Percentiles rank a stretch among this genome's conserved stretches.
These are phyloP conservation scores for Penicillium thymicola DNA, from an alignment of 2,329 filamentous ascomycete genomes.

Conservation along the genomic window DNA sequence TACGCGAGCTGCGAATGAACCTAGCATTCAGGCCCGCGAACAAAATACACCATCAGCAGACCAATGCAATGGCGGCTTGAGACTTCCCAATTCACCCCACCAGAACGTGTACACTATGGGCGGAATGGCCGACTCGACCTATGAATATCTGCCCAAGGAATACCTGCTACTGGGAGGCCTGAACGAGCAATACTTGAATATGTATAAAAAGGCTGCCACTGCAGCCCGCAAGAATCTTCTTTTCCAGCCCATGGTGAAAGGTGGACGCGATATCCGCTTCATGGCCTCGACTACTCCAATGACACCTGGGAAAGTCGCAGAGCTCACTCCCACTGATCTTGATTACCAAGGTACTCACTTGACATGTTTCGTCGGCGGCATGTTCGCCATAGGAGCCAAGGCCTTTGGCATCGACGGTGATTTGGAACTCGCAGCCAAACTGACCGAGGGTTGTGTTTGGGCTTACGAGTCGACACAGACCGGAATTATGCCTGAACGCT, in stretches of 20 bases:
- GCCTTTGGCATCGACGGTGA: conserved; percentile 55
- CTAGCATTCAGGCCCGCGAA: conserved; percentile 4
- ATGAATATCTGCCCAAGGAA: conserved; percentile 52
- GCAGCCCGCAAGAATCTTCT: conserved; percentile 41
- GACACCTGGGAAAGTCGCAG: conserved; percentile 19
- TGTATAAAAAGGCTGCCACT: conserved; percentile 44
- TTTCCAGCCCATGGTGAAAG: conserved; percentile 46
- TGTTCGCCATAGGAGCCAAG: conserved; percentile 60
- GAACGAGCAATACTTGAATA: conserved; percentile 41
- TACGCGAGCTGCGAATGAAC: conserved; percentile 8
- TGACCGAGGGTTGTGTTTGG: conserved; percentile 63
- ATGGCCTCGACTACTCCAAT: conserved; percentile 32
- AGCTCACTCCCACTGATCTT: conserved; percentile 26
- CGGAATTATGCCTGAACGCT: conserved; percentile 62
- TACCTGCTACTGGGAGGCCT: conserved; percentile 47
- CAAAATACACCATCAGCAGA: conserved; percentile 12
- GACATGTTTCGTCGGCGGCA: conserved; percentile 59
- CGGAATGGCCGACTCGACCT: conserved; percentile 48
- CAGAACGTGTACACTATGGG: conserved; percentile 44
- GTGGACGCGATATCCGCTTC: conserved; percentile 42
- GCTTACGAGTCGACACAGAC: conserved; percentile 55
- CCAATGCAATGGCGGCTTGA: conserved; percentile 41
- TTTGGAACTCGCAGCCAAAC: conserved; percentile 54
- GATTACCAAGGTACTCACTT: conserved; percentile 57
- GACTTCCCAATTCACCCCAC: conserved; percentile 30